Conservation (phyloP, 495 filamentous ascomycete species). For the Penicillium paxilli region DNA sequence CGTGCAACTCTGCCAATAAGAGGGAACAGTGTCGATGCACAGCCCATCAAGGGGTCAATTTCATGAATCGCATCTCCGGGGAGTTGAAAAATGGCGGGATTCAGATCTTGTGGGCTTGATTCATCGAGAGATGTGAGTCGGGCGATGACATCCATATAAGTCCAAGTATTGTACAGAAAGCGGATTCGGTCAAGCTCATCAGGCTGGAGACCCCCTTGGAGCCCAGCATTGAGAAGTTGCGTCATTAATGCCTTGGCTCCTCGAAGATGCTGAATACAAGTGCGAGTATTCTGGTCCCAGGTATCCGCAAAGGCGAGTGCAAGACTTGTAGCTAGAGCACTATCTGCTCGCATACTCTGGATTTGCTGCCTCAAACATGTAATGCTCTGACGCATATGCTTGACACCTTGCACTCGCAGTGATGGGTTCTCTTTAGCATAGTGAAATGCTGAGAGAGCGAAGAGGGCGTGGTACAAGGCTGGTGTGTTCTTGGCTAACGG, state of each 20-base stretch:
- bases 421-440: slow-evolving; percentile 57
- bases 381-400: slow-evolving; percentile 71
- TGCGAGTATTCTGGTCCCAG: slow-evolving; percentile 75
- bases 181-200: slow-evolving; percentile 57
- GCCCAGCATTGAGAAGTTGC: slow-evolving; percentile 50
- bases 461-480: slow-evolving; percentile 73
- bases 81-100: slow-evolving; percentile 39
- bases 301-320: slow-evolving; percentile 75
- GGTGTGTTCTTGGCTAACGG: slow-evolving; percentile 66
- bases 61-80: slow-evolving; percentile 50
- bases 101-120: slow-evolving; percentile 55
- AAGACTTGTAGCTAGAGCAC: slow-evolving; percentile 72
- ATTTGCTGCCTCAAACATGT: slow-evolving; percentile 57
- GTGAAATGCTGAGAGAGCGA: slow-evolving; percentile 76
- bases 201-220: slow-evolving; percentile 27
- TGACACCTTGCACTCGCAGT: slow-evolving; percentile 65
- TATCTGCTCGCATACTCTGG: slow-evolving; percentile 61
- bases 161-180: slow-evolving; percentile 76
- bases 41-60: slow-evolving; percentile 77
- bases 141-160: slow-evolving; percentile 83
- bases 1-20: slow-evolving; percentile 70
- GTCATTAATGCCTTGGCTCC: slow-evolving; percentile 68
- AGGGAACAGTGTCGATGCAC: slow-evolving; percentile 70
- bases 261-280: slow-evolving; percentile 71
- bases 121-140: slow-evolving; percentile 68